Conservation (phyloP, 2,329 filamentous ascomycete genomes). For the Arthroderma uncinatum region DNA sequence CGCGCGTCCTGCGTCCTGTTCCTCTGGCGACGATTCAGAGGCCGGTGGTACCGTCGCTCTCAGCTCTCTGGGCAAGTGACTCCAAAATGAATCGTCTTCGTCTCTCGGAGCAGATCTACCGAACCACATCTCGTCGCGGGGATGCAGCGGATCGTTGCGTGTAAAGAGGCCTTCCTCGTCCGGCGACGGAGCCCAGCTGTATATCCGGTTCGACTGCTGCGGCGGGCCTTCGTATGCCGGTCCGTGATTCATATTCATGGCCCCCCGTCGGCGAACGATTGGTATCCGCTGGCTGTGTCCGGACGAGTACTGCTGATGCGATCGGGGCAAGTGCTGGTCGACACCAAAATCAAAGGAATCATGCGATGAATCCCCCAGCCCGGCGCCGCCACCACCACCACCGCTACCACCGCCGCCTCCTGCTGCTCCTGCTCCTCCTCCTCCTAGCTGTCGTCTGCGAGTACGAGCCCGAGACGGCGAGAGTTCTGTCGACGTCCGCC, state of each 20-base stretch:
- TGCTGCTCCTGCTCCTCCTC: background rate
- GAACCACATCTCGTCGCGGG: background rate
- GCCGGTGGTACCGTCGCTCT: background rate
- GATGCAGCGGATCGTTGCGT: background rate
- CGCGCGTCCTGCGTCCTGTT: slow-evolving; percentile 16
- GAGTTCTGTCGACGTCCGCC: slow-evolving; percentile 15
- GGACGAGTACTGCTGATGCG: background rate
- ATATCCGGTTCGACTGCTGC: slow-evolving; percentile 44
- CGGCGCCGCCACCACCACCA: background rate
- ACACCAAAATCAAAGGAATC: background rate
- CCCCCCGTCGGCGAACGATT: slow-evolving; percentile 28
- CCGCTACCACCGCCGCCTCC: background rate
- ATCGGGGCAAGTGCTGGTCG: background rate
- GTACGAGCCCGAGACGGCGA: slow-evolving; percentile 1
- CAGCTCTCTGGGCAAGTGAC: background rate
- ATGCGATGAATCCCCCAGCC: background rate
- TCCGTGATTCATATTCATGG: slow-evolving; percentile 34
- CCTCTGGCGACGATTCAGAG: slow-evolving; percentile 14
- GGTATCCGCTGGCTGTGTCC: slow-evolving; percentile 13
- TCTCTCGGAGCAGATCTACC: background rate
- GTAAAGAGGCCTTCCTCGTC: slow-evolving; percentile 15
- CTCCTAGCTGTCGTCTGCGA: background rate
- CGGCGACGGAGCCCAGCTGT: slow-evolving; percentile 49
- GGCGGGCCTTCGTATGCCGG: slow-evolving; percentile 45
- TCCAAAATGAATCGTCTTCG: background rate